Evolutionary conservation across 2,329 filamentous ascomycete genomes (phyloP), one percentile per base, ranked within the genome.

Genomic region (Xylariaceae sp.): DNA sequence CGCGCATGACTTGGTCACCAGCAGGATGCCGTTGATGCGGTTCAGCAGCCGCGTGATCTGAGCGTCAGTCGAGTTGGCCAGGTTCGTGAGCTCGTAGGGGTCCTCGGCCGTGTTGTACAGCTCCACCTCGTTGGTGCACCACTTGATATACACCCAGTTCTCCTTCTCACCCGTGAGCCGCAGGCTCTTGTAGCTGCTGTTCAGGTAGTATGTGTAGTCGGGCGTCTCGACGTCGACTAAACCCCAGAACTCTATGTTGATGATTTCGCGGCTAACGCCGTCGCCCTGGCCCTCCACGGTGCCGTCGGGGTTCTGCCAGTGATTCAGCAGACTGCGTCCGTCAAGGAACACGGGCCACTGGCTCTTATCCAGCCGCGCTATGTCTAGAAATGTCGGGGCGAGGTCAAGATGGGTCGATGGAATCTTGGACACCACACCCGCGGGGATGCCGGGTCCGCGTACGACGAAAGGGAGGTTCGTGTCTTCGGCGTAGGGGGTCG

Each of bases 51-150:
- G 39, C 15, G 19, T 45, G 33, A 29, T 47, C 4, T n/a, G 16
- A 39, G 29, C 53, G 37, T 50, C 54, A 3, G 51, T 54, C 38
- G 59, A 54, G 11, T 18, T n/a, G 13, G 22, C 19, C 9, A 19
- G 29, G 22, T 39, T 39, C 11, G 9, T 13, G 4, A 39, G 26
- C 30, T 39, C 38, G 32, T 42, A 40, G 9, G 43, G 43, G 29
- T 46, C 40, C 8, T 24, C 34, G 4, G 38, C 37, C 4, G 57
- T 61, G 45, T 60, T 52, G 47, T 63, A 63, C 8, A 63, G 49
- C 48, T 64, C 58, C n/a, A 45, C 49, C 33, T 61, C 52, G 37
- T 52, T 49, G 28, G 51, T 58, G 43, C 60, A 63, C 60, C 60
- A 64, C 11, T 43, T 42, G 4, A 48, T 19, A 17, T 35, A 35